Evolutionary conservation across 1,139 yeast species (phyloP), one percentile per base, ranked within the genome.

Genomic region (Diutina catenulata): DNA sequence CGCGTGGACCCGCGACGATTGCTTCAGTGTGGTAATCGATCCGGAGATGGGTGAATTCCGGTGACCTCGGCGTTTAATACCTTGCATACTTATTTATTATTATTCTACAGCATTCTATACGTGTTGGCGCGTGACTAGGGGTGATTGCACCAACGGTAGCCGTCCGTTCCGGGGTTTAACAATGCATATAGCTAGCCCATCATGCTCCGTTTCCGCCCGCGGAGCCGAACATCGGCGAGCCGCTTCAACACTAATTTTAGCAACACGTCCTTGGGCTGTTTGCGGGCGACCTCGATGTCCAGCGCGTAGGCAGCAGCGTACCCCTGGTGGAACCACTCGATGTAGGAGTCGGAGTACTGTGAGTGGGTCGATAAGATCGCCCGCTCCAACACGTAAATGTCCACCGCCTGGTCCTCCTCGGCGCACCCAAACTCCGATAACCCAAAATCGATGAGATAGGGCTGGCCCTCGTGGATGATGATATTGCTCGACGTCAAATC

Each of bases 181-280:
- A n/a, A n/a, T n/a, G n/a, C n/a, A n/a, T n/a, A n/a, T 5, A 8
- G 5, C 40, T 50, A 82, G 10, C 97, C 97, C 38, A 88, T 63
- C 95, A 88, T 84, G 45, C 94, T 81, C 57, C 98, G 71, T 69
- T 91, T 91, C 48, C 99, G 70, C 2, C 99, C 99, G 52, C 98
- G 73, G 60, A 81, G 58, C 48, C 97, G 66, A 1, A 91, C 98
- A 38, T 82, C 94, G 40, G 79, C 84, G 40, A 91, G 68, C n/a
- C n/a, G n/a, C n/a, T n/a, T n/a, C n/a, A n/a, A n/a, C n/a, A n/a
- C n/a, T n/a, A n/a, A n/a, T n/a, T n/a, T n/a, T n/a, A n/a, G n/a
- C n/a, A n/a, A n/a, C n/a, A n/a, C n/a, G n/a, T n/a, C n/a, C n/a
- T n/a, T n/a, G n/a, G n/a, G n/a, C n/a, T n/a, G n/a, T 51, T 88